These are phyloP conservation scores for Balakata baccata DNA, from an alignment of 345 rosid species.

Conservation along the genomic window DNA sequence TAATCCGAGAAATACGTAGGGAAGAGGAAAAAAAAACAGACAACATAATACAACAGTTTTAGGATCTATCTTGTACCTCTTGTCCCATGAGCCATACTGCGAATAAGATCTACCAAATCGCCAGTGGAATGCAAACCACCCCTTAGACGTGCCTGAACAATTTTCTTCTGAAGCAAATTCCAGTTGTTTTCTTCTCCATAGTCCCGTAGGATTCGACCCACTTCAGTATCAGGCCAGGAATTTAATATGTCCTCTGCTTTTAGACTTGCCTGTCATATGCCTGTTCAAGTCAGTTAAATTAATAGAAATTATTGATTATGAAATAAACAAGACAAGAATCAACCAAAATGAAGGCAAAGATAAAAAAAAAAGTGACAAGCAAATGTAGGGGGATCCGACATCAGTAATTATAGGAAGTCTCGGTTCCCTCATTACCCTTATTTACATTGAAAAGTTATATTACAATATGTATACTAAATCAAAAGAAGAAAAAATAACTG, in stretches of 20 bases:
- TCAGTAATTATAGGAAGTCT: neutral
- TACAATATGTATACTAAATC: too few species aligned
- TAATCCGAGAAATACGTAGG: neutral
- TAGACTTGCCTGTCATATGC: conserved; percentile 58
- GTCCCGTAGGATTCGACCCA: conserved; percentile 67
- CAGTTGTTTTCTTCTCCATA: conserved; percentile 90
- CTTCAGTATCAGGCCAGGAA: conserved; percentile 77
- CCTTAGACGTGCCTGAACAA: conserved; percentile 55
- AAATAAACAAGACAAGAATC: conserved; percentile 2
- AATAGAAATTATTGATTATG: conserved; percentile 17
- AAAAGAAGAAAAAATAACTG: too few species aligned
- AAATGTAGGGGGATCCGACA: neutral
- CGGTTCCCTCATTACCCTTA: too few species aligned
- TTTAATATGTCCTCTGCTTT: conserved; percentile 81
- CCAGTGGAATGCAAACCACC: conserved; percentile 88
- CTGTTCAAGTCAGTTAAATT: conserved; percentile 29
- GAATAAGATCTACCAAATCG: conserved; percentile 68
- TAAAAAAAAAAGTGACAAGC: neutral
- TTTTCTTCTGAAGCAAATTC: conserved; percentile 59
- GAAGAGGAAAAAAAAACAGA: too few species aligned
- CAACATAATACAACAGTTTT: neutral
- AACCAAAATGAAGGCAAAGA: neutral
- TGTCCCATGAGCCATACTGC: conserved; percentile 34
- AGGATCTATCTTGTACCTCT: conserved; percentile 41
- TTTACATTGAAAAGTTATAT: too few species aligned